phyloP scores from a whole-genome alignment of 345 rosid genomes.

The Excoecaria agallocha region DNA sequence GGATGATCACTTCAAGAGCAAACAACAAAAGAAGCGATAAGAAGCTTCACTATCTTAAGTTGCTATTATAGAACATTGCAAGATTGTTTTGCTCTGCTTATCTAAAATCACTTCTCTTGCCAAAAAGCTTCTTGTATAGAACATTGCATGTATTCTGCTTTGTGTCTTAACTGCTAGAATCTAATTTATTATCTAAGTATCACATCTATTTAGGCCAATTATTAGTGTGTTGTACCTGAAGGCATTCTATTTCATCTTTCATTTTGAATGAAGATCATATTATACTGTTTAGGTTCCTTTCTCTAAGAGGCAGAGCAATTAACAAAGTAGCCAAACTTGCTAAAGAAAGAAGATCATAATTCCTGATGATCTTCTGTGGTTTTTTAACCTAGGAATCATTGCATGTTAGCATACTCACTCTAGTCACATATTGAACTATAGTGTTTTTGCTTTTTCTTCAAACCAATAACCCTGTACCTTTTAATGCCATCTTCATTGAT shows the following conservation, averaged over 20 bases:
- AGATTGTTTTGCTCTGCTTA: no score
- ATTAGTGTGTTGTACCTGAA: not conserved
- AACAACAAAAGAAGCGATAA: conserved; percentile 88
- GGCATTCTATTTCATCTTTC: not conserved
- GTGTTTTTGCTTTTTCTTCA: not conserved
- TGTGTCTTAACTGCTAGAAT: not conserved
- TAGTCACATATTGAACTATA: not conserved
- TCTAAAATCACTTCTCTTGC: no score
- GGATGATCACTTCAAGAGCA: conserved; percentile 85
- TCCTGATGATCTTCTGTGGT: not conserved
- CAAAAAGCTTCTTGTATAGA: no score
- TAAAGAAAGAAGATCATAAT: not conserved
- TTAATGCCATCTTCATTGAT: not conserved
- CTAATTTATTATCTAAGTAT: not conserved
- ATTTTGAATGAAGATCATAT: not conserved
- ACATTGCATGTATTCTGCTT: no score
- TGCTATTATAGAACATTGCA: no score
- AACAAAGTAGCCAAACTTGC: not conserved
- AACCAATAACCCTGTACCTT: not conserved
- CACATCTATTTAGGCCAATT: not conserved
- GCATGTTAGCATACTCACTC: not conserved
- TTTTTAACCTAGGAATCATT: not conserved
- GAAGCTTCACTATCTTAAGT: not conserved
- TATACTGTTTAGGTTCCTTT: not conserved
- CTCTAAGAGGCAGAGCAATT: not conserved